Percentiles rank a stretch among this genome's conserved stretches.
Evolutionary conservation across 2,329 filamentous ascomycete genomes (phyloP).

Genomic region (Lasiodiplodia sp.): DNA sequence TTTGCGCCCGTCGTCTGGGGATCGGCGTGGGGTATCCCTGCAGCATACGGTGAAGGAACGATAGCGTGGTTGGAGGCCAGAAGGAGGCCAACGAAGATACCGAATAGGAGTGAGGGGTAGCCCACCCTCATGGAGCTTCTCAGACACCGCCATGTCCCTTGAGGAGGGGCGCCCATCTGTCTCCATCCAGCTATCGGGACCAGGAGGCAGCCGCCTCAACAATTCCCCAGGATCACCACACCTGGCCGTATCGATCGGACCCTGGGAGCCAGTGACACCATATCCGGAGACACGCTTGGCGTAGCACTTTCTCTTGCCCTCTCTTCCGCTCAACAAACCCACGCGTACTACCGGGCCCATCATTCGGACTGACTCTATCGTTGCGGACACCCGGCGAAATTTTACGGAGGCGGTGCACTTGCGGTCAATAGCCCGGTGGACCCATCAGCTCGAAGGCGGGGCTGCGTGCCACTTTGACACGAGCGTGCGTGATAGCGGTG

Average conservation of each 20-base stretch:
- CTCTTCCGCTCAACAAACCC: neutral
- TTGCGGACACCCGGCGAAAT: neutral
- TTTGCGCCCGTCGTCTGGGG: slow-evolving; percentile 5
- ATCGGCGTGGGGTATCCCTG: slow-evolving; percentile 21
- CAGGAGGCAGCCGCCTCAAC: neutral
- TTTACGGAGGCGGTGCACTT: neutral
- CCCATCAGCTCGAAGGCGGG: neutral
- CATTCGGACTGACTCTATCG: neutral
- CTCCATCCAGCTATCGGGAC: neutral
- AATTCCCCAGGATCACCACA: slow-evolving; percentile 7
- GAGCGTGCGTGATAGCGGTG: neutral
- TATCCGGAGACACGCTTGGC: neutral
- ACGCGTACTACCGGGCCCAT: neutral
- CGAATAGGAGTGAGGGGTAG: slow-evolving; percentile 24
- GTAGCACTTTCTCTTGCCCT: neutral
- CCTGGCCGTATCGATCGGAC: neutral
- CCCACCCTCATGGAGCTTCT: neutral
- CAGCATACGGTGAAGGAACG: slow-evolving; percentile 16
- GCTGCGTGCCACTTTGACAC: neutral
- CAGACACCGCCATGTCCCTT: slow-evolving; percentile 19
- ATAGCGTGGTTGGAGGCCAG: neutral
- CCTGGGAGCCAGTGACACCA: neutral
- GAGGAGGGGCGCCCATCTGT: neutral
- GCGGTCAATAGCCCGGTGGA: neutral
- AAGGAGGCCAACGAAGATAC: neutral